phyloP scores from a whole-genome alignment of 106 monocot genomes.

The Dendrobium chrysotoxum region DNA sequence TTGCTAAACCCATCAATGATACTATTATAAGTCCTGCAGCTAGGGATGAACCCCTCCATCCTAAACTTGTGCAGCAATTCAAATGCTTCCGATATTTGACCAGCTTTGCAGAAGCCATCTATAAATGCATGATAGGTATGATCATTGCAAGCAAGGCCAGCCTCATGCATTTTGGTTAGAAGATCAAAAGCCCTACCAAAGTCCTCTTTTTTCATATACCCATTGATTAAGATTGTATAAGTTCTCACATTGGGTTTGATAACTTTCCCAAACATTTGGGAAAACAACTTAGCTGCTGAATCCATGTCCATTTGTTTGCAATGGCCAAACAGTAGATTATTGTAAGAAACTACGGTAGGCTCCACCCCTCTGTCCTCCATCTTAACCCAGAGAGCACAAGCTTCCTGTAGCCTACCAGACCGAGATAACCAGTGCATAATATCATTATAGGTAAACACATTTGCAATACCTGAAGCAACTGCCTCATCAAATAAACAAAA shows the following conservation, averaged over 20 bases:
- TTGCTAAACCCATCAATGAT: constrained; percentile 56
- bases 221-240: constrained; percentile 51
- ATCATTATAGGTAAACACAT: constrained; percentile 52
- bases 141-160: constrained; percentile 37
- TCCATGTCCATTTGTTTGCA: constrained; percentile 39
- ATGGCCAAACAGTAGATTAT: constrained; percentile 44
- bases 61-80: constrained; percentile 39
- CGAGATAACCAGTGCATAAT: constrained; percentile 52
- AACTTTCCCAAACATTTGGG: constrained; percentile 35
- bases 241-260: constrained; percentile 41
- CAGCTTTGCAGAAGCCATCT: constrained; percentile 45
- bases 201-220: constrained; percentile 38
- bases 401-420: constrained; percentile 39
- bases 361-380: constrained; percentile 51
- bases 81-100: constrained; percentile 31
- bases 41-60: constrained; percentile 53
- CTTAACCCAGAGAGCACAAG: constrained; percentile 37
- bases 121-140: constrained; percentile 51
- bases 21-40: constrained; percentile 51
- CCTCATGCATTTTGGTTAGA: constrained; percentile 26
- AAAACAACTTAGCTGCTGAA: constrained; percentile 34
- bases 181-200: constrained; percentile 36
- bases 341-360: constrained; percentile 47
- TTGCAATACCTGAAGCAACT: constrained; percentile 22
- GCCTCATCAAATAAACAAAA: constrained; percentile 45